phyloP scores from a whole-genome alignment of 768 basidiomycete genomes.

The Arthromyces matolae region DNA sequence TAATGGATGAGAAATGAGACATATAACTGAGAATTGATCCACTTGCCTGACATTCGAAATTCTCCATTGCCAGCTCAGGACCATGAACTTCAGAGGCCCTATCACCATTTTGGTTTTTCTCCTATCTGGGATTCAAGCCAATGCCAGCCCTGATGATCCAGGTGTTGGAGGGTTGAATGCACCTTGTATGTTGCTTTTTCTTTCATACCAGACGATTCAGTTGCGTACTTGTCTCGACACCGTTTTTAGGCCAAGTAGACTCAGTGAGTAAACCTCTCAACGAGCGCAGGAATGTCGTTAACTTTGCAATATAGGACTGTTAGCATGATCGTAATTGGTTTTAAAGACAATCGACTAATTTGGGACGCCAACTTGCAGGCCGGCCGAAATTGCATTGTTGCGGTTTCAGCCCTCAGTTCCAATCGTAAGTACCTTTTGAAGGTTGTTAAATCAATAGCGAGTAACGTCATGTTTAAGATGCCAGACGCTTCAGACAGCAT shows the following conservation, averaged over 20 bases:
- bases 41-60: too few relatives aligned
- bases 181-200: not conserved
- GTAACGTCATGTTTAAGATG: not conserved
- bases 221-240: too few relatives aligned
- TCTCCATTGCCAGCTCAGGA: too few relatives aligned
- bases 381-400: conserved; percentile 4
- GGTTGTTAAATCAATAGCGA: not conserved
- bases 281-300: not conserved
- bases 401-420: not conserved
- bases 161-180: conserved; percentile 1
- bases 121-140: not conserved
- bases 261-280: not conserved
- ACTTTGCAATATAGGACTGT: conserved; percentile 2
- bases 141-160: not conserved
- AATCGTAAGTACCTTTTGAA: not conserved
- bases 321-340: not conserved
- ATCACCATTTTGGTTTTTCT: too few relatives aligned
- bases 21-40: too few relatives aligned
- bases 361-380: not conserved
- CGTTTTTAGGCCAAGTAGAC: not conserved
- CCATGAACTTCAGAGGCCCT: too few relatives aligned
- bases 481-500: conserved; percentile 9
- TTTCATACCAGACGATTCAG: not conserved
- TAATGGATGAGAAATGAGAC: too few relatives aligned
- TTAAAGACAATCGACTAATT: not conserved